Evolutionary conservation across 257 asterid species (phyloP).

Genomic region (Eustoma russellianum): DNA sequence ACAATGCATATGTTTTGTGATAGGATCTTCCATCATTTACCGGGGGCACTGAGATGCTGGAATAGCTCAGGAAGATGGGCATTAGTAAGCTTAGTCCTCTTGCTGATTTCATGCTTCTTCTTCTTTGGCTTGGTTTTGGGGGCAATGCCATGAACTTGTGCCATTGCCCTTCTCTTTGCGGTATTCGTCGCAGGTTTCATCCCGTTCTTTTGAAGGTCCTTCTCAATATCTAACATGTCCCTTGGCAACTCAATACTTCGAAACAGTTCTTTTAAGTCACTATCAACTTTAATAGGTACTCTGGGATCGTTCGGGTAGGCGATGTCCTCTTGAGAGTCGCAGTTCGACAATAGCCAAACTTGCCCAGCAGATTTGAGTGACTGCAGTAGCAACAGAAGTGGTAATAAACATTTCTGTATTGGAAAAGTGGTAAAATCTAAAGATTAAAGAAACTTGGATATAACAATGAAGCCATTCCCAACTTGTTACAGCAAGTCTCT

Average conservation of each 20-base stretch:
- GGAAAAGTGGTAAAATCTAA: neutral
- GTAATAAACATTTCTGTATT: neutral
- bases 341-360: constrained; percentile 7
- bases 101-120: constrained; percentile 46
- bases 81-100: constrained; percentile 88
- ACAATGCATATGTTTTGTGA: too few relatives aligned
- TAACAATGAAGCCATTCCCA: neutral
- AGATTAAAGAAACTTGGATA: neutral
- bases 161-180: constrained; percentile 7
- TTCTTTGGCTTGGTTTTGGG: constrained; percentile 7
- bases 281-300: constrained; percentile 7
- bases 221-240: constrained; percentile 83
- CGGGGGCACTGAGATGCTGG: constrained; percentile 29
- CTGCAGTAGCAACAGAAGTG: constrained; percentile 1
- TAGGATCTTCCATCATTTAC: constrained; percentile 18
- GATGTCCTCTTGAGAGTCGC: constrained; percentile 8
- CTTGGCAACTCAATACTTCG: constrained; percentile 35
- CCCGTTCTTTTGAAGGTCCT: constrained; percentile 76
- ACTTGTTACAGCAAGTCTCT: too few relatives aligned
- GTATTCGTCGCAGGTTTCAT: constrained; percentile 56
- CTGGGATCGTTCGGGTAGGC: constrained; percentile 10
- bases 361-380: constrained; percentile 9
- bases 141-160: constrained; percentile 2
- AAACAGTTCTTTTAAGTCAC: constrained; percentile 19
- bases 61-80: constrained; percentile 86